Percentiles rank a stretch among this genome's conserved stretches.
These are phyloP conservation scores for Celoporthe dispersa DNA, from an alignment of 2,329 filamentous ascomycete species.

Conservation along the genomic window DNA sequence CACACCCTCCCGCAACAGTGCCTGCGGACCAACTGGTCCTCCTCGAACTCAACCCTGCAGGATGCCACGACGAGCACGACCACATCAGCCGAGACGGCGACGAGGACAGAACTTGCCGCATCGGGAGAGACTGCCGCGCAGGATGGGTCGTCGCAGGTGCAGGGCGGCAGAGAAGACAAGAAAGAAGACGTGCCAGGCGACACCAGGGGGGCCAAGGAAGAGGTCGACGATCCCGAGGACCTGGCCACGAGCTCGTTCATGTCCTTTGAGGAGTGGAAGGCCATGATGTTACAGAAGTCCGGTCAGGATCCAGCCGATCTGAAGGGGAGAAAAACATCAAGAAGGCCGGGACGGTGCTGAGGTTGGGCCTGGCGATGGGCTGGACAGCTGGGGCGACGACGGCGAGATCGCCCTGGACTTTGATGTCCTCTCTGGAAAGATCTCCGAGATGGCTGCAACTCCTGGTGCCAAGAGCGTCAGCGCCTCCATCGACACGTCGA, in stretches of 20 bases:
- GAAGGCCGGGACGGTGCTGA: constrained; percentile 54
- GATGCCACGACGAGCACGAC: constrained; percentile 32
- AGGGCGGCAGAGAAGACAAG: constrained; percentile 9
- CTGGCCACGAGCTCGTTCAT: constrained; percentile 72
- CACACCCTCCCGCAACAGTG: constrained; percentile 79
- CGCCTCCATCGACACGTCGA: constrained; percentile 29
- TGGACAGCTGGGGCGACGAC: constrained; percentile 85
- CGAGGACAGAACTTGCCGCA: constrained; percentile 20
- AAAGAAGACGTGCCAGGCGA: constrained; percentile 26
- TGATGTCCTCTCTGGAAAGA: constrained; percentile 52
- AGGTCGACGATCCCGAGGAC: constrained; percentile 71
- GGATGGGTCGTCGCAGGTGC: constrained; percentile 8
- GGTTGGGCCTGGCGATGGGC: constrained; percentile 63
- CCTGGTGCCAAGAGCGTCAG: constrained; percentile 29
- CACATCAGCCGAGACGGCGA: constrained; percentile 14
- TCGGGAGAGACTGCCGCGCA: constrained; percentile 21
- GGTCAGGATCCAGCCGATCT: constrained; percentile 74
- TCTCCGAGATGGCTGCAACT: constrained; percentile 47
- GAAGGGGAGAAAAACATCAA: constrained; percentile 63
- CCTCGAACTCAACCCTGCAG: constrained; percentile 27
- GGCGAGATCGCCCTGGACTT: constrained; percentile 74
- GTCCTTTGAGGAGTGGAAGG: constrained; percentile 98
- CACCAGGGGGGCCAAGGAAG: constrained; percentile 32
- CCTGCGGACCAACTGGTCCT: constrained; percentile 64
- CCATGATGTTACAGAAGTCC: constrained; percentile 82